Evolutionary conservation across 352 stramenopile species (phyloP), one percentile per base, ranked within the genome.

Genomic region (Saprolegnia parasitica): DNA sequence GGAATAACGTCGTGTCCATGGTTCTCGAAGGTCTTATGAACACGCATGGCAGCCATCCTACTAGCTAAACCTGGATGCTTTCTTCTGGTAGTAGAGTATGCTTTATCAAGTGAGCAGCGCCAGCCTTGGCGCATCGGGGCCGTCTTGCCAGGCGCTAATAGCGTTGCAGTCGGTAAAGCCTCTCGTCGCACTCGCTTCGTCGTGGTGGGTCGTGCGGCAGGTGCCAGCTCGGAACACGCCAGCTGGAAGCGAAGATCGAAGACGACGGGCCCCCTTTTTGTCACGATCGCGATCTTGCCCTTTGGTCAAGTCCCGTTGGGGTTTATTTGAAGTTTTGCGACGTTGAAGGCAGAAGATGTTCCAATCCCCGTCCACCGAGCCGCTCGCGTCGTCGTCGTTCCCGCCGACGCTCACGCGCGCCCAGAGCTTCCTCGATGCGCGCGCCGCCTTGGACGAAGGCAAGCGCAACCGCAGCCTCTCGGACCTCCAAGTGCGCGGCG

Each of bases 401-500:
- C 18, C 18, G 11, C 42, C 42, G 42, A 15, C 58, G 24, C 49
- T 67, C 45, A 18, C 21, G 5, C 58, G 58, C 21, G 58, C 58
- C 20, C 58, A 67, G 15, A 55, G 37, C 8, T 67, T 67, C 39
- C 37, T 39, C 11, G 16, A 67, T 9, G 42, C 49, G 8, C 5
- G 29, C 13, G 15, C 32, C 29, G 2, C 6, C 63, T 16, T 61
- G 46, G 61, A 46, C 39, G 11, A 21, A 70, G 40, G 11, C 54
- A 45, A 60, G n/a, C 63, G 54, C 20, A 70, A 58, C 54, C 46
- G 46, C 13, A 61, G 42, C 29, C 47, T 70, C 18, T 70, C 63
- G 18, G 63, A 70, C 32, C 61, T 70, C 32, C 63, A 61, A 29
- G 63, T 70, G n/a, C 63, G 63, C 10, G 63, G 63, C 26, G 63